These are phyloP conservation scores for Kurtzmaniella quercitrusa DNA, from an alignment of 1,139 yeast genomes.

Conservation along the genomic window DNA sequence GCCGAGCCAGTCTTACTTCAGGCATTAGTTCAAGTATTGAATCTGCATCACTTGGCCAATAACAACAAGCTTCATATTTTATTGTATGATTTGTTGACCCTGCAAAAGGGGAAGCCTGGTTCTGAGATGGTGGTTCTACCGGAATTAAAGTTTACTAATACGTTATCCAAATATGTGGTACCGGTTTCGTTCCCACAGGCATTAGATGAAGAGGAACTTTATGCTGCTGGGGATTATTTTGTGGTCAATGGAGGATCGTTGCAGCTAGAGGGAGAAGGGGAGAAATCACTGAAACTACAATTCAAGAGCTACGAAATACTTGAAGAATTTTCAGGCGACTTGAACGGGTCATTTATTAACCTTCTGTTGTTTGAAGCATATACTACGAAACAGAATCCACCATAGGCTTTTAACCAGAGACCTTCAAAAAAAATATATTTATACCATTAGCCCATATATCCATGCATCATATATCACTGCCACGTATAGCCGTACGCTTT, in stretches of 20 bases:
- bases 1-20: slow-evolving; percentile 22
- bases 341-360: slow-evolving; percentile 68
- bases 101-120: slow-evolving; percentile 37
- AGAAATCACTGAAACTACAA: slow-evolving; percentile 17
- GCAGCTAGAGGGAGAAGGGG: slow-evolving; percentile 17
- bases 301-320: slow-evolving; percentile 57
- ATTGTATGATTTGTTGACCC: slow-evolving; percentile 57
- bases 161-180: slow-evolving; percentile 19
- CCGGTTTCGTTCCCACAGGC: slow-evolving; percentile 23
- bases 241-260: slow-evolving; percentile 26
- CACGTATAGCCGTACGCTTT: too few relatives aligned
- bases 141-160: slow-evolving; percentile 26
- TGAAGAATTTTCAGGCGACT: slow-evolving; percentile 58
- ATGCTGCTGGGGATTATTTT: slow-evolving; percentile 30
- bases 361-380: slow-evolving; percentile 73
- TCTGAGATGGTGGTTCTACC: slow-evolving; percentile 30
- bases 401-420: too few relatives aligned
- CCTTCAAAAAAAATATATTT: too few relatives aligned
- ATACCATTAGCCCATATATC: too few relatives aligned
- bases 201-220: slow-evolving; percentile 32
- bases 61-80: slow-evolving; percentile 54
- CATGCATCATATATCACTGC: too few relatives aligned
- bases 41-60: slow-evolving; percentile 32
- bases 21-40: slow-evolving; percentile 38
- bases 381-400: slow-evolving; percentile 65